Evolutionary conservation across 371 early-diverging fungal species (phyloP).

Genomic region (Umbelopsis sp.): DNA sequence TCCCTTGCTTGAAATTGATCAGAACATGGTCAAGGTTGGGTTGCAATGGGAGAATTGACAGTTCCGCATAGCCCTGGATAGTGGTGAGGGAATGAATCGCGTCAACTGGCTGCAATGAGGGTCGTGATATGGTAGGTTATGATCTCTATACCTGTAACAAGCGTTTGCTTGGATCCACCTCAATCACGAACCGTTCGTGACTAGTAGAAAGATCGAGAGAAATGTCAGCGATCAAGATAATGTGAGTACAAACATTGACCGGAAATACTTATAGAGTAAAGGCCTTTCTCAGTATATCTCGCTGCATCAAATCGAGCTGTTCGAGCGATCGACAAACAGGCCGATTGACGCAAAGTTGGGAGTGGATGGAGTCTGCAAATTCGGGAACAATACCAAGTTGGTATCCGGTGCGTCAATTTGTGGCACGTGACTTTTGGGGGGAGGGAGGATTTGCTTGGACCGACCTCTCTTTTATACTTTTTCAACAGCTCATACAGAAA

Average conservation of each 20-base stretch:
- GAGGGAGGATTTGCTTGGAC: too few species aligned
- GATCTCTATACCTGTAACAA: conserved; percentile 38
- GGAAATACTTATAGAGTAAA: conserved; percentile 54
- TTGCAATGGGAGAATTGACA: conserved; percentile 59
- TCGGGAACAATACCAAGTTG: background rate
- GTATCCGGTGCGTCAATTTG: too few species aligned
- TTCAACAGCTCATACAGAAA: too few species aligned
- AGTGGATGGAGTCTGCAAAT: background rate
- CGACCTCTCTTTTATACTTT: background rate
- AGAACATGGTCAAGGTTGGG: conserved; percentile 50
- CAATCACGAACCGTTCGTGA: conserved; percentile 60
- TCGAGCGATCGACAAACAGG: conserved; percentile 8
- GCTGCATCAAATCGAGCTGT: conserved; percentile 32
- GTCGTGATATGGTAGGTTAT: background rate
- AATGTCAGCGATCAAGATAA: conserved; percentile 24
- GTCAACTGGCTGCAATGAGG: background rate
- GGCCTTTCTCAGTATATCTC: conserved; percentile 41
- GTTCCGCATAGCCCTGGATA: conserved; percentile 64
- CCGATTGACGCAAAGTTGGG: conserved; percentile 11
- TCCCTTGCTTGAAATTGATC: conserved; percentile 67
- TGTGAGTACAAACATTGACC: background rate
- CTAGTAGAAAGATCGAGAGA: conserved; percentile 36
- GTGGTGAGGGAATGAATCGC: background rate
- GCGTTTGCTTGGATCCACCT: conserved; percentile 47
- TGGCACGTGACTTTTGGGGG: too few species aligned